Conservation (phyloP, 805 yeast genomes). For the Saccharomycopsis sp. region DNA sequence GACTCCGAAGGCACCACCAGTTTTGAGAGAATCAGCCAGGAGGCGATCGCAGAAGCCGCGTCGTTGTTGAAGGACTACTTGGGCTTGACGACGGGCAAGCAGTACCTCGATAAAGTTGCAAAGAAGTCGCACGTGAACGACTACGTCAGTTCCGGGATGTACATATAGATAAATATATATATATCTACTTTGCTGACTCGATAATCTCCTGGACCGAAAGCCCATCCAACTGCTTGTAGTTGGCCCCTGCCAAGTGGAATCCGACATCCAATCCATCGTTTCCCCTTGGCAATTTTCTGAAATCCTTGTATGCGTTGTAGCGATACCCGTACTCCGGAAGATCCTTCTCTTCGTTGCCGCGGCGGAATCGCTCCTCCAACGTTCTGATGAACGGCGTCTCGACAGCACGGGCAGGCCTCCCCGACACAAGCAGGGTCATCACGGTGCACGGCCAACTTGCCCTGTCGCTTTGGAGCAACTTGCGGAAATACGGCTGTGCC, state of each 20-base stretch:
- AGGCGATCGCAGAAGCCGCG: conserved; percentile 20
- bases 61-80: conserved; percentile 5
- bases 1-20: conserved; percentile 59
- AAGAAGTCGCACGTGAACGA: conserved; percentile 6
- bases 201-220: no score
- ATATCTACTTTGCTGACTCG: no score
- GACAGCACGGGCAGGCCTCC: conserved; percentile 32
- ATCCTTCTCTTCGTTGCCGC: no score
- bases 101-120: background rate
- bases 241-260: background rate
- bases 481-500: background rate
- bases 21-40: conserved; percentile 37
- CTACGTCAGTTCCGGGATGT: conserved; percentile 13
- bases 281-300: no score
- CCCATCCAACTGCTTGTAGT: background rate
- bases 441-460: conserved; percentile 24
- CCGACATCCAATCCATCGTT: background rate
- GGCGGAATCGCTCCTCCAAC: no score
- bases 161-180: conserved; percentile 8
- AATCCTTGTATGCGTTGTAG: background rate
- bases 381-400: conserved; percentile 31
- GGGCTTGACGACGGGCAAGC: background rate
- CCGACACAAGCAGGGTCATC: conserved; percentile 32
- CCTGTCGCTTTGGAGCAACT: conserved; percentile 17
- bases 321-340: conserved; percentile 5